Conservation (phyloP, 208 protist species). For the Endotrypanum monterogeii region DNA sequence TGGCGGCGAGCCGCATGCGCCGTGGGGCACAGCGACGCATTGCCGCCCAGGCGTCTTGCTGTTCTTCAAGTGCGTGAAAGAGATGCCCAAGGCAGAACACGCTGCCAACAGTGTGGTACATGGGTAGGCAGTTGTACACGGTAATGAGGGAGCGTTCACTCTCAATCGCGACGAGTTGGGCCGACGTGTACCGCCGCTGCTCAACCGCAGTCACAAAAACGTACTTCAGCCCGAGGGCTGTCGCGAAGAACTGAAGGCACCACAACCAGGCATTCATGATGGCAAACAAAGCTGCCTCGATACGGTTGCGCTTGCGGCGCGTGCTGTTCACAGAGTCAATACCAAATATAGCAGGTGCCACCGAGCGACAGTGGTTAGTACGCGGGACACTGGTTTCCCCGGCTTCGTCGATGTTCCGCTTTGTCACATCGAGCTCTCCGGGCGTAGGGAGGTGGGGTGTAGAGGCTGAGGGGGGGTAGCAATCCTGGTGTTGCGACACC, state of each 20-base stretch:
- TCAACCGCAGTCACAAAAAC: slow-evolving; percentile 5
- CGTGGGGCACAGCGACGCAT: slow-evolving; percentile 14
- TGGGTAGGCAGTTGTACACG: slow-evolving; percentile 79
- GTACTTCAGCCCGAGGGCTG: slow-evolving; percentile 19
- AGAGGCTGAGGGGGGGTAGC: not conserved
- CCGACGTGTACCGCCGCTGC: slow-evolving; percentile 17
- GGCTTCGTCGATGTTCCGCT: not conserved
- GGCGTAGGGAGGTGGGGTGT: not conserved
- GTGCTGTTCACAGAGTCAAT: slow-evolving; percentile 13
- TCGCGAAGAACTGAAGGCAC: slow-evolving; percentile 25
- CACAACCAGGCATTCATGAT: slow-evolving; percentile 19
- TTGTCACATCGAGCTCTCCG: not conserved
- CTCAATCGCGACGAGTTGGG: slow-evolving; percentile 14
- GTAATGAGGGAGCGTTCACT: slow-evolving; percentile 40
- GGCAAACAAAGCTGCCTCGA: slow-evolving; percentile 17
- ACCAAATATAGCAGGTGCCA: slow-evolving; percentile 19
- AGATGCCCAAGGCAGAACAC: slow-evolving; percentile 71
- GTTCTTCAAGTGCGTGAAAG: slow-evolving; percentile 55
- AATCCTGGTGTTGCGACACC: not conserved
- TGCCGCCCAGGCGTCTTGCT: slow-evolving; percentile 38
- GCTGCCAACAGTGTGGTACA: slow-evolving; percentile 82
- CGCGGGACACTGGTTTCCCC: not conserved
- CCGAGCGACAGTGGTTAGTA: slow-evolving; percentile 1
- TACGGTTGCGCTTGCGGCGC: slow-evolving; percentile 11
- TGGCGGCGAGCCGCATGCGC: not conserved